Evolutionary conservation across 805 yeast species (phyloP).

Genomic region (Middelhovenomyces tepae): DNA sequence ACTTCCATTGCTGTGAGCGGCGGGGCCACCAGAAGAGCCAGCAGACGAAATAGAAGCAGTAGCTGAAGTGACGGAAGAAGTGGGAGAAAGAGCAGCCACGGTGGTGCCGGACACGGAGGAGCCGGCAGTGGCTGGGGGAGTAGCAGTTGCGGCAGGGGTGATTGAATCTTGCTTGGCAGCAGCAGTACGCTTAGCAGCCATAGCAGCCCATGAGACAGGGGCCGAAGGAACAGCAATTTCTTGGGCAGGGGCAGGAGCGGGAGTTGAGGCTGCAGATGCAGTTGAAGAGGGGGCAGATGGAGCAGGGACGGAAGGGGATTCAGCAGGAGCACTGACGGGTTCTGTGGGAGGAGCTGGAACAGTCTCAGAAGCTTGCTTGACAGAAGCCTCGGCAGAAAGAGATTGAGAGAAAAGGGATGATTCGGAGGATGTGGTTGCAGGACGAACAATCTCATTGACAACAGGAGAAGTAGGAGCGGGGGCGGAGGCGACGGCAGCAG

Average conservation of each 20-base stretch:
- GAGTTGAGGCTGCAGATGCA: slow-evolving; percentile 6
- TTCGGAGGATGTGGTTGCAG: background rate
- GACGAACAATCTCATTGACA: slow-evolving; percentile 1
- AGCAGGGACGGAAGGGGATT: slow-evolving; percentile 6
- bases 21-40: slow-evolving; percentile 6
- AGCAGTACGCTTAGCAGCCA: slow-evolving; percentile 14
- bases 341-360: slow-evolving; percentile 7
- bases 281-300: slow-evolving; percentile 5
- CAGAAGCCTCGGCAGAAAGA: slow-evolving; percentile 4
- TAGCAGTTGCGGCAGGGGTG: slow-evolving; percentile 12
- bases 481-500: slow-evolving; percentile 3
- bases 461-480: slow-evolving; percentile 8
- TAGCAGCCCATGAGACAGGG: slow-evolving; percentile 24
- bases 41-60: slow-evolving; percentile 10
- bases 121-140: slow-evolving; percentile 9
- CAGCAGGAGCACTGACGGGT: slow-evolving; percentile 6
- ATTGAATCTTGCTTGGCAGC: slow-evolving; percentile 10
- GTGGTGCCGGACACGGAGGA: slow-evolving; percentile 11
- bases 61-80: slow-evolving; percentile 8
- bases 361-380: slow-evolving; percentile 7
- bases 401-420: background rate
- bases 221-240: slow-evolving; percentile 13
- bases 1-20: slow-evolving; percentile 4
- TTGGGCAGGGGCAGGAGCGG: slow-evolving; percentile 6
- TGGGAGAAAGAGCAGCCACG: slow-evolving; percentile 10